A percentile compares a stretch with the other conserved stretches of the same genome.
Evolutionary conservation across 768 basidiomycete genomes (phyloP).

Genomic region (Boletus sp.): DNA sequence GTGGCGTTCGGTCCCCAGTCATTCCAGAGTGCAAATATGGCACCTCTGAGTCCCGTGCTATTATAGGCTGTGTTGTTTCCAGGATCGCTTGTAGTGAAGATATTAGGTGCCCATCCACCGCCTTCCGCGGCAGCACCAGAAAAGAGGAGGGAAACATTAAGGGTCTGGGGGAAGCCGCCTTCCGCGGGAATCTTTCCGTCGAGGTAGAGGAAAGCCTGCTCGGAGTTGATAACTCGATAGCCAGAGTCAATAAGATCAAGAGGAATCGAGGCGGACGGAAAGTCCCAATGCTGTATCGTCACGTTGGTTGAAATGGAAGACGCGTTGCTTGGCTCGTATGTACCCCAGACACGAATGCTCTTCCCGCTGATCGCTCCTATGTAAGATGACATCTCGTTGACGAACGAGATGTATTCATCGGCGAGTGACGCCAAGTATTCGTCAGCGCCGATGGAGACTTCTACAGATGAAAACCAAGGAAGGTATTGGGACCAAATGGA

Average conservation of each 20-base stretch:
- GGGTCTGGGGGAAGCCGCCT: slow-evolving; percentile 33
- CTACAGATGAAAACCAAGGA: slow-evolving; percentile 37
- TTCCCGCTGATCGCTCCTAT: slow-evolving; percentile 34
- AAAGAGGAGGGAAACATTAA: slow-evolving; percentile 33
- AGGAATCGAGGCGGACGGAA: slow-evolving; percentile 34
- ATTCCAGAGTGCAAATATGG: slow-evolving; percentile 41
- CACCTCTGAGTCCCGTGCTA: slow-evolving; percentile 31
- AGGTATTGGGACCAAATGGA: slow-evolving; percentile 42
- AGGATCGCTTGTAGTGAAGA: slow-evolving; percentile 30
- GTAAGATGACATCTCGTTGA: slow-evolving; percentile 42
- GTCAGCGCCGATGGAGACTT: slow-evolving; percentile 48
- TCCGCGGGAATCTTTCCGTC: slow-evolving; percentile 36
- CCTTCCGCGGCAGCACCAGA: slow-evolving; percentile 27
- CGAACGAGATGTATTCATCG: slow-evolving; percentile 41
- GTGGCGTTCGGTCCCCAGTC: slow-evolving; percentile 49
- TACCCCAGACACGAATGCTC: slow-evolving; percentile 43
- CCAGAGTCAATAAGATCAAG: slow-evolving; percentile 34
- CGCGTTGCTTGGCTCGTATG: slow-evolving; percentile 37
- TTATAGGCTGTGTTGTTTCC: slow-evolving; percentile 33
- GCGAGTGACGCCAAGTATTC: slow-evolving; percentile 40
- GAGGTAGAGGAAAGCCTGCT: slow-evolving; percentile 36
- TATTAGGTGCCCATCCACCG: slow-evolving; percentile 38
- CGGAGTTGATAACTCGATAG: slow-evolving; percentile 38
- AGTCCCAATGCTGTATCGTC: slow-evolving; percentile 47
- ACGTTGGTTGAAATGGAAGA: slow-evolving; percentile 39